phyloP scores from a whole-genome alignment of 1,139 yeast species.

The Kodamaea sp. region DNA sequence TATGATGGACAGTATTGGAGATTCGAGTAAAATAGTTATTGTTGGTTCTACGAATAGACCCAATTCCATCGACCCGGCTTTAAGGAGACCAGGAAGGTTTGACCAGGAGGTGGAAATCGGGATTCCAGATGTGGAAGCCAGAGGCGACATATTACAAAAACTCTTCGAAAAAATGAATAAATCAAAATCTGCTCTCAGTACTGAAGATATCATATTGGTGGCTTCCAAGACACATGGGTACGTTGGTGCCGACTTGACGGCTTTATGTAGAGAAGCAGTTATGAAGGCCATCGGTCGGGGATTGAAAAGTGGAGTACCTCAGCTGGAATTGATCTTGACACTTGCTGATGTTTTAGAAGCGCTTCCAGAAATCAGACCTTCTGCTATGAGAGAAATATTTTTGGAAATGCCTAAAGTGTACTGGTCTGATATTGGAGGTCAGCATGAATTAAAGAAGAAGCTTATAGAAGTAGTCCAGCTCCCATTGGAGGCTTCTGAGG shows the following conservation, averaged over 20 bases:
- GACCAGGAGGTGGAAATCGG: constrained; percentile 85
- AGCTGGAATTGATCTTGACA: constrained; percentile 30
- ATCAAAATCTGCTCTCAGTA: constrained; percentile 54
- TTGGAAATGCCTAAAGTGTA: constrained; percentile 91
- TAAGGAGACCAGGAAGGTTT: constrained; percentile 69
- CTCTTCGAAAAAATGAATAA: constrained; percentile 61
- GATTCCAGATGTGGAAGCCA: constrained; percentile 70
- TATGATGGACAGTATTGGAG: constrained; percentile 87
- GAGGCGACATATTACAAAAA: constrained; percentile 61
- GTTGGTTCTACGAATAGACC: constrained; percentile 85
- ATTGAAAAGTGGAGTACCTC: constrained; percentile 23
- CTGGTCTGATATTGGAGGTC: constrained; percentile 98
- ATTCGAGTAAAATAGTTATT: constrained; percentile 66
- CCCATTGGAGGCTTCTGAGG: constrained; percentile 81
- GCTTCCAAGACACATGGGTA: constrained; percentile 75
- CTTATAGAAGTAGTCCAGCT: constrained; percentile 87
- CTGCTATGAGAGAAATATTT: constrained; percentile 95
- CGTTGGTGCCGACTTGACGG: constrained; percentile 87
- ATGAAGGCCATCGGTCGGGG: constrained; percentile 77
- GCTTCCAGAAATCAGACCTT: constrained; percentile 78
- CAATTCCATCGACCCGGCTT: constrained; percentile 65
- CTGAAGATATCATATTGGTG: constrained; percentile 53
- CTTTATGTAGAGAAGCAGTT: constrained; percentile 85
- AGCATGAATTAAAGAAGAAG: constrained; percentile 74
- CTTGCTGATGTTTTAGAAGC: constrained; percentile 65